These are phyloP conservation scores for Debaryomyces tyrocola DNA, from an alignment of 805 yeast species.

Conservation along the genomic window DNA sequence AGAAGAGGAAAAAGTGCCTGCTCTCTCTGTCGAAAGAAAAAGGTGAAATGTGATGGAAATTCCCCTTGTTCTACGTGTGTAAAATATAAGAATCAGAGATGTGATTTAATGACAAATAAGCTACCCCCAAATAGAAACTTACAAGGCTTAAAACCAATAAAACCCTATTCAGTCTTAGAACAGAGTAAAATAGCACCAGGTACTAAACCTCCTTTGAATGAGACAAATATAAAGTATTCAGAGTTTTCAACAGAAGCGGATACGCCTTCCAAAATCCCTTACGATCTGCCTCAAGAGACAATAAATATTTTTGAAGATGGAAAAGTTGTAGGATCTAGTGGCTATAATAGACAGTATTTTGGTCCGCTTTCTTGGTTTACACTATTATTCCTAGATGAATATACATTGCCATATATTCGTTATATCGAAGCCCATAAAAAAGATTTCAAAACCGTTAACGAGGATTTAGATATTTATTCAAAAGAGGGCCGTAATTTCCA, in stretches of 20 bases:
- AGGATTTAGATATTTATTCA: background rate
- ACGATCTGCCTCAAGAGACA: too few relatives aligned
- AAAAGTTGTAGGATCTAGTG: background rate
- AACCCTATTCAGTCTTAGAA: too few relatives aligned
- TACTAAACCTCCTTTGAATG: too few relatives aligned
- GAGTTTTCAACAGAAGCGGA: too few relatives aligned
- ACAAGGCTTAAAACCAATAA: too few relatives aligned
- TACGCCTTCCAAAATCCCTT: too few relatives aligned
- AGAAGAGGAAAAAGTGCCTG: too few relatives aligned
- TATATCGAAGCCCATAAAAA: background rate
- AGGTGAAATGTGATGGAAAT: constrained; percentile 42
- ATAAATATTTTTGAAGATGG: too few relatives aligned
- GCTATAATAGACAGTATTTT: background rate
- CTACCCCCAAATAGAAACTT: too few relatives aligned
- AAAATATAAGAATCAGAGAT: background rate
- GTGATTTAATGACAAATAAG: too few relatives aligned
- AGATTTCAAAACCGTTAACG: background rate
- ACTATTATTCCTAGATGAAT: background rate
- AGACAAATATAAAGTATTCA: too few relatives aligned
- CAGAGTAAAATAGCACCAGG: too few relatives aligned
- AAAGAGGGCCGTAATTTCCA: background rate
- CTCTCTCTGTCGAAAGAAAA: constrained; percentile 41
- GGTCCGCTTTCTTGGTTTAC: background rate
- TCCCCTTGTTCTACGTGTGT: constrained; percentile 29
- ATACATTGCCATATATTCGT: background rate